Evolutionary conservation across 1,284 basidiomycete genomes (phyloP).

Genomic region (Anthracocystis panici-leucophaei): DNA sequence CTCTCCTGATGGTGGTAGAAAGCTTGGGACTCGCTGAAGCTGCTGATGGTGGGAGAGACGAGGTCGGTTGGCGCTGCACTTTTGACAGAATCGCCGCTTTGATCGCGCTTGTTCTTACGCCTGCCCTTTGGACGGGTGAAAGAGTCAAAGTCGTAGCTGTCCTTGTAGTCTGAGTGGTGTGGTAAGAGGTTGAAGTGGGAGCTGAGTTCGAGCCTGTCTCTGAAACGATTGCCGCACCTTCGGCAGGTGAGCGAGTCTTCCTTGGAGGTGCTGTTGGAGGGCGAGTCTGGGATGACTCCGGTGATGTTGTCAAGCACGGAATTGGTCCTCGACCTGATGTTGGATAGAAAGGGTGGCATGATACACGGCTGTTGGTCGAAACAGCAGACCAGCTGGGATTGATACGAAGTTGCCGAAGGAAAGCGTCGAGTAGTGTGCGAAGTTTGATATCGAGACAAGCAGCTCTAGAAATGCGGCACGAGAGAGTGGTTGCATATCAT

Average conservation of each 20-base stretch:
- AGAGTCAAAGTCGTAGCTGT: conserved; percentile 33
- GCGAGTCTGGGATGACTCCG: conserved; percentile 34
- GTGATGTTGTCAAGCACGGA: conserved; percentile 47
- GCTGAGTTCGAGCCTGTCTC: conserved; percentile 34
- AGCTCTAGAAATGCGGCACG: too few species aligned
- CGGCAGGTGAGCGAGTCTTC: conserved; percentile 35
- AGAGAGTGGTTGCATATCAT: too few species aligned
- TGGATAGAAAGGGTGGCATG: conserved; percentile 35
- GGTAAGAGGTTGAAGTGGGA: conserved; percentile 42
- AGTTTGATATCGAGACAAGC: neutral
- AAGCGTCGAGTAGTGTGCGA: too few species aligned
- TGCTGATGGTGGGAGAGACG: neutral
- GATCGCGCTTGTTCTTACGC: conserved; percentile 7
- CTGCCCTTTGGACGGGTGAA: conserved; percentile 30
- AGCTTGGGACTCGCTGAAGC: conserved; percentile 35
- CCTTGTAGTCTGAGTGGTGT: conserved; percentile 37
- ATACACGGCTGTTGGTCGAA: neutral
- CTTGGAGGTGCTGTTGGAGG: conserved; percentile 25
- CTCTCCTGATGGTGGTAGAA: conserved; percentile 12
- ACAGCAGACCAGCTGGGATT: neutral
- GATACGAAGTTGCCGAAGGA: neutral
- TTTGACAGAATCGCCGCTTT: neutral
- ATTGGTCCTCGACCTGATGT: conserved; percentile 39
- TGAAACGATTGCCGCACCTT: conserved; percentile 40
- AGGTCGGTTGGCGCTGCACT: neutral